Conservation (phyloP, 1,284 basidiomycete genomes). For the Ganoderma resinaceum region DNA sequence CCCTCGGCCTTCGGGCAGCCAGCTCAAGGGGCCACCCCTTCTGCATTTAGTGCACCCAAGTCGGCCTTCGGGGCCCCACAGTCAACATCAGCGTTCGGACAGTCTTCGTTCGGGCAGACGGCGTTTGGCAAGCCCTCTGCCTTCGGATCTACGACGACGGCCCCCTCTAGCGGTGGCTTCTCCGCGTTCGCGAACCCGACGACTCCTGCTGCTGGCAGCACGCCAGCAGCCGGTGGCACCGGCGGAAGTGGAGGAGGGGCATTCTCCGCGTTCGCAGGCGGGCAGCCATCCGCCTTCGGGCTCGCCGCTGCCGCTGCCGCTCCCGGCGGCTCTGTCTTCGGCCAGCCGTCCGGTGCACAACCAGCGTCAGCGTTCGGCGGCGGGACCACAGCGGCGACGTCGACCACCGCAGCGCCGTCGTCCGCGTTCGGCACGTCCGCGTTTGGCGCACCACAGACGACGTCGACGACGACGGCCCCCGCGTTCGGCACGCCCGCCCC, state of each 20-base stretch:
- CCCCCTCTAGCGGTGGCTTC: constrained; percentile 34
- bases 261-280: constrained; percentile 45
- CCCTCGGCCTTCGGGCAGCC: constrained; percentile 42
- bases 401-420: constrained; percentile 26
- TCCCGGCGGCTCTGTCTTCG: constrained; percentile 37
- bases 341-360: constrained; percentile 31
- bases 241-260: constrained; percentile 35
- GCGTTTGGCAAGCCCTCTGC: constrained; percentile 43
- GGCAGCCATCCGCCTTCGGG: constrained; percentile 43
- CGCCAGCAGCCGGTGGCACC: neutral
- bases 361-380: constrained; percentile 17
- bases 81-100: constrained; percentile 40
- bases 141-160: constrained; percentile 36
- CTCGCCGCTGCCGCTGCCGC: constrained; percentile 30
- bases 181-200: constrained; percentile 34
- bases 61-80: constrained; percentile 41
- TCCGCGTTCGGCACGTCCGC: constrained; percentile 26
- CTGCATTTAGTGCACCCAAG: constrained; percentile 7
- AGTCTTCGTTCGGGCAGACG: constrained; percentile 35
- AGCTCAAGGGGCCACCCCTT: constrained; percentile 21
- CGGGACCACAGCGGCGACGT: constrained; percentile 17
- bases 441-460: constrained; percentile 39
- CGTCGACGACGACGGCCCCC: constrained; percentile 30
- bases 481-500: constrained; percentile 40
- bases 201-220: constrained; percentile 30